phyloP scores from a whole-genome alignment of 1,139 yeast genomes.

The Saccharomyces uvarum region DNA sequence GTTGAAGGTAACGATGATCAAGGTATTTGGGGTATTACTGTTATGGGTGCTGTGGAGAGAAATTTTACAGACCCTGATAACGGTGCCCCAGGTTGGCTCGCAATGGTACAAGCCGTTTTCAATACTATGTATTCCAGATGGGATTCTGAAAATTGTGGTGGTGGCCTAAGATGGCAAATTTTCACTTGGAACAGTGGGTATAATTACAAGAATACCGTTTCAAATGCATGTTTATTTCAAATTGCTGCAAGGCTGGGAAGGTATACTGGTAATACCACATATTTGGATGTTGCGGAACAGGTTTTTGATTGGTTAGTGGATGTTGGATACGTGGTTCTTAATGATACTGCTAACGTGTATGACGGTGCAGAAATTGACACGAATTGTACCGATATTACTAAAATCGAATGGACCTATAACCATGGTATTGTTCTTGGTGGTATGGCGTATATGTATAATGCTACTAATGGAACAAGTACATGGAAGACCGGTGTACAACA shows the following conservation, averaged over 20 bases:
- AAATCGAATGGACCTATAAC: slow-evolving; percentile 53
- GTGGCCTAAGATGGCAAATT: slow-evolving; percentile 67
- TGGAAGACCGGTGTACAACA: slow-evolving; percentile 46
- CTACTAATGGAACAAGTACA: slow-evolving; percentile 40
- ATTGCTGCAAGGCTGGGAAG: slow-evolving; percentile 57
- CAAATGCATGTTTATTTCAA: slow-evolving; percentile 57
- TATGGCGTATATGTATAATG: slow-evolving; percentile 52
- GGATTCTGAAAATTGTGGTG: slow-evolving; percentile 49
- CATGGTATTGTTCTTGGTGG: slow-evolving; percentile 56
- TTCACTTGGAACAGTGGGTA: slow-evolving; percentile 65
- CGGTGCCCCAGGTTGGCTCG: slow-evolving; percentile 42
- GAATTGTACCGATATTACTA: slow-evolving; percentile 45
- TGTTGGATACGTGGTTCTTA: slow-evolving; percentile 39
- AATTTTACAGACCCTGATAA: slow-evolving; percentile 43
- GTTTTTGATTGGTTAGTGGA: slow-evolving; percentile 56
- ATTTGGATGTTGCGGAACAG: slow-evolving; percentile 47
- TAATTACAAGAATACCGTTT: slow-evolving; percentile 57
- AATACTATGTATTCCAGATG: slow-evolving; percentile 50
- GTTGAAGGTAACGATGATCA: slow-evolving; percentile 69
- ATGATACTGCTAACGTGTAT: slow-evolving; percentile 37
- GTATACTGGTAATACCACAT: slow-evolving; percentile 47
- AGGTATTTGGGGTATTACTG: slow-evolving; percentile 61
- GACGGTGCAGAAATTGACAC: slow-evolving; percentile 52
- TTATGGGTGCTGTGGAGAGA: slow-evolving; percentile 55
- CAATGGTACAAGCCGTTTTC: slow-evolving; percentile 52